Percentiles rank a stretch among this genome's conserved stretches.
These are phyloP conservation scores for Dactylonectria macrodidyma DNA, from an alignment of 2,329 filamentous ascomycete genomes.

Conservation along the genomic window DNA sequence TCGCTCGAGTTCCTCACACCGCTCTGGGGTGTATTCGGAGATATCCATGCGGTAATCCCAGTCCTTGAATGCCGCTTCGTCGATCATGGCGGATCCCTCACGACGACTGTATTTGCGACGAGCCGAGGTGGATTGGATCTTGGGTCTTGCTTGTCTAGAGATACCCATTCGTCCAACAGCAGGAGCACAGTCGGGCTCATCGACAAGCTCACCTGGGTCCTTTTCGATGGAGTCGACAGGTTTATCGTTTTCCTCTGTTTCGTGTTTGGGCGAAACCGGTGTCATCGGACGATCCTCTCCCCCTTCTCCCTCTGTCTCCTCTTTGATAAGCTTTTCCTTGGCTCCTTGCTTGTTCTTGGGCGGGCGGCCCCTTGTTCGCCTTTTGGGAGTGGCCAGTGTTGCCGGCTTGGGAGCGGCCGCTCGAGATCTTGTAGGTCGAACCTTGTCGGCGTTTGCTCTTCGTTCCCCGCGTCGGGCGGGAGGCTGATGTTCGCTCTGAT, in stretches of 20 bases:
- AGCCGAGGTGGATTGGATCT: constrained; percentile 84
- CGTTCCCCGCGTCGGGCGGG: constrained; percentile 90
- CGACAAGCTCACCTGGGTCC: constrained; percentile 61
- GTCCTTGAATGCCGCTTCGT: constrained; percentile 90
- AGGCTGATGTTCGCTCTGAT: constrained; percentile 96
- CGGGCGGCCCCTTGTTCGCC: constrained; percentile 58
- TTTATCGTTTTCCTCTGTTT: constrained; percentile 51
- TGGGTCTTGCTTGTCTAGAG: constrained; percentile 66
- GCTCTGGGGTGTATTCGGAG: constrained; percentile 89
- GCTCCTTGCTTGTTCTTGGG: constrained; percentile 51
- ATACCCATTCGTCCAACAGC: constrained; percentile 64
- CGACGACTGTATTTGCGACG: constrained; percentile 88
- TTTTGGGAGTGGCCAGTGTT: constrained; percentile 55
- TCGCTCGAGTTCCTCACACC: constrained; percentile 94
- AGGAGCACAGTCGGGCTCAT: constrained; percentile 59
- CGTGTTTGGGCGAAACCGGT: constrained; percentile 68
- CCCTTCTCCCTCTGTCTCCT: constrained; percentile 55
- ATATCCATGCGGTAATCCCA: constrained; percentile 93
- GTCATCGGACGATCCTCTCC: constrained; percentile 71
- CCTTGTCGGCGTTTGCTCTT: constrained; percentile 72
- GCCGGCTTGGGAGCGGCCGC: constrained; percentile 52
- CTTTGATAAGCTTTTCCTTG: constrained; percentile 57
- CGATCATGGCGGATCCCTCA: constrained; percentile 83
- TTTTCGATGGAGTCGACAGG: constrained; percentile 66
- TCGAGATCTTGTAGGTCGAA: constrained; percentile 61